A percentile compares a stretch with the other conserved stretches of the same genome.
These are phyloP conservation scores for Ustilago xerochloae DNA, from an alignment of 1,284 basidiomycete genomes.

Conservation along the genomic window DNA sequence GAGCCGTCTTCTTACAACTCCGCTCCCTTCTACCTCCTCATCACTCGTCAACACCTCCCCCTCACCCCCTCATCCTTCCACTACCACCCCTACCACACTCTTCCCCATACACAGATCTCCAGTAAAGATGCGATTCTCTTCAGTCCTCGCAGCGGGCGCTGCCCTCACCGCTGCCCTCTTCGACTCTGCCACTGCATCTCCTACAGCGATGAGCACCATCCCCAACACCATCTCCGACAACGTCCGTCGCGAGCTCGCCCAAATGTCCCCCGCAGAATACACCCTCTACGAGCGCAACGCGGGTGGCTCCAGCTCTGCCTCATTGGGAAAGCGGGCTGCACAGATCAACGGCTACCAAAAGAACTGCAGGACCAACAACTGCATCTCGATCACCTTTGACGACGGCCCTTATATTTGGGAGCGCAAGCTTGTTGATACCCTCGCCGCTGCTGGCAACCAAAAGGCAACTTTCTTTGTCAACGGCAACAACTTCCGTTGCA, in stretches of 20 bases:
- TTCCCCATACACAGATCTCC: background rate
- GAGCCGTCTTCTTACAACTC: background rate
- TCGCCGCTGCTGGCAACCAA: conserved; percentile 28
- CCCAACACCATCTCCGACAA: conserved; percentile 36
- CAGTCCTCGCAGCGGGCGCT: conserved; percentile 24
- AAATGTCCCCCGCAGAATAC: conserved; percentile 10
- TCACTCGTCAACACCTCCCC: background rate
- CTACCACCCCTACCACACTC: background rate
- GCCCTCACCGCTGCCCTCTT: conserved; percentile 19
- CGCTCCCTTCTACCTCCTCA: background rate
- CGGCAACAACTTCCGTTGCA: conserved; percentile 58
- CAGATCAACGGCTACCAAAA: conserved; percentile 33
- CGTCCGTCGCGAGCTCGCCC: conserved; percentile 28
- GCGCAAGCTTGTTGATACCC: conserved; percentile 37
- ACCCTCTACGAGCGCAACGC: conserved; percentile 20
- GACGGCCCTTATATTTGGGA: conserved; percentile 55
- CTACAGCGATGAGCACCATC: conserved; percentile 33
- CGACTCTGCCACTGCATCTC: conserved; percentile 18
- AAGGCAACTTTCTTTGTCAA: conserved; percentile 63
- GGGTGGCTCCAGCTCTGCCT: background rate
- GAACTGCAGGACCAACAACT: conserved; percentile 25
- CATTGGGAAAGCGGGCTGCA: conserved; percentile 20
- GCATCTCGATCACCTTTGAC: conserved; percentile 58
- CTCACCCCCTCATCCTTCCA: background rate
- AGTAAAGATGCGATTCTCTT: conserved; percentile 41